phyloP scores from a whole-genome alignment of 2,329 filamentous ascomycete species.

The Mycosphaerella sp. region DNA sequence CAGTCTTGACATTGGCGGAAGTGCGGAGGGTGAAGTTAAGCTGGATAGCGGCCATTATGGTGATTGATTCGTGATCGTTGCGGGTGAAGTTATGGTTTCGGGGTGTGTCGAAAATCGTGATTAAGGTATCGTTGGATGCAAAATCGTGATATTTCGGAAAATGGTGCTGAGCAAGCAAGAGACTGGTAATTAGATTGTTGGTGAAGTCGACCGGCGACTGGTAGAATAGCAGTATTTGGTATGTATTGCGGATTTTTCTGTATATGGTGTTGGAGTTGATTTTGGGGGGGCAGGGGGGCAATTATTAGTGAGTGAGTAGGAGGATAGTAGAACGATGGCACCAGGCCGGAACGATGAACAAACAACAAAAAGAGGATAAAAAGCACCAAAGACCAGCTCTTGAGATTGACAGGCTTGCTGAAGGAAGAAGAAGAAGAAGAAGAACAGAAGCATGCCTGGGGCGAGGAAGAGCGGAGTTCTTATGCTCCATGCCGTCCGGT shows the following conservation, averaged over 20 bases:
- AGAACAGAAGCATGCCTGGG: slow-evolving; percentile 21
- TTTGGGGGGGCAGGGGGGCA: slow-evolving; percentile 18
- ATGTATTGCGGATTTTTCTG: slow-evolving; percentile 21
- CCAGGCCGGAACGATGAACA: slow-evolving; percentile 43
- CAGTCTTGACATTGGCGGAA: slow-evolving; percentile 92
- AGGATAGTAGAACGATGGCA: slow-evolving; percentile 31
- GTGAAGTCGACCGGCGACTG: slow-evolving; percentile 33
- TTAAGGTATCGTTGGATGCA: slow-evolving; percentile 2
- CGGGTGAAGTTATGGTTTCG: slow-evolving; percentile 22
- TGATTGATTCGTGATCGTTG: slow-evolving; percentile 18
- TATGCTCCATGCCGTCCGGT: slow-evolving; percentile 12
- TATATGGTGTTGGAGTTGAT: slow-evolving; percentile 9
- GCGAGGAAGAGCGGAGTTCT: slow-evolving; percentile 16
- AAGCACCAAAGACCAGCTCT: slow-evolving; percentile 47
- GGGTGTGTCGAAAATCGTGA: neutral
- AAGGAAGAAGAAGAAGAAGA: slow-evolving; percentile 38
- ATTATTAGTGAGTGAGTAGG: slow-evolving; percentile 28
- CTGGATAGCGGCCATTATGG: slow-evolving; percentile 76
- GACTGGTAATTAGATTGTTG: slow-evolving; percentile 39
- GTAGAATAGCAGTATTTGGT: slow-evolving; percentile 29
- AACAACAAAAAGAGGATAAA: slow-evolving; percentile 37
- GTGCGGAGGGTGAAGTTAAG: slow-evolving; percentile 94
- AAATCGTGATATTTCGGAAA: slow-evolving; percentile 21
- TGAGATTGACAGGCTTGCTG: slow-evolving; percentile 48
- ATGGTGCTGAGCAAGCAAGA: slow-evolving; percentile 45